These are phyloP conservation scores for Nigrospora sphaerica DNA, from an alignment of 2,329 filamentous ascomycete genomes.

Conservation along the genomic window DNA sequence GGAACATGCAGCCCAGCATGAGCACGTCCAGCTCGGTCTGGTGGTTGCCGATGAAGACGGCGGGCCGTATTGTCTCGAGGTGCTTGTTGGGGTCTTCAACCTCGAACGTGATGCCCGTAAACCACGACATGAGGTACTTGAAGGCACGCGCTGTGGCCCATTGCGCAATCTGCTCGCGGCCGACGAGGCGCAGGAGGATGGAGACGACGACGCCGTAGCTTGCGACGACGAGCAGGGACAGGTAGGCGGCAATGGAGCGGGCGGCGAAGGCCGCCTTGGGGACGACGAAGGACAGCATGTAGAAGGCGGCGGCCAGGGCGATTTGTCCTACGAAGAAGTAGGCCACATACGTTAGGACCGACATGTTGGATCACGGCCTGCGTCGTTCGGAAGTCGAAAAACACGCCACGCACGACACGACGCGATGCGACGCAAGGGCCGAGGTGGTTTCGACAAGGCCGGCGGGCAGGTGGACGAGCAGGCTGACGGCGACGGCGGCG, in stretches of 20 bases:
- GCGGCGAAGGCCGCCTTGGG: conserved; percentile 61
- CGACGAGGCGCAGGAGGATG: conserved; percentile 61
- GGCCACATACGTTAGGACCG: conserved; percentile 15
- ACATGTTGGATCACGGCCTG: conserved; percentile 11
- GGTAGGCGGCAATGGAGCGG: conserved; percentile 59
- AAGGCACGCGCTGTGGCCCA: conserved; percentile 78
- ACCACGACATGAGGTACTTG: conserved; percentile 67
- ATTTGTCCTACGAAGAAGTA: conserved; percentile 46
- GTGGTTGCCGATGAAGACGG: conserved; percentile 90
- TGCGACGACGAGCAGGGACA: conserved; percentile 53
- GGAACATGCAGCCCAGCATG: conserved; percentile 84
- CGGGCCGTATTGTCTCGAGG: conserved; percentile 63
- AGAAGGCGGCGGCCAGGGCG: conserved; percentile 48
- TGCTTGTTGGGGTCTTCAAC: conserved; percentile 61
- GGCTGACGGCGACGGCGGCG: no score
- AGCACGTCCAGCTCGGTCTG: conserved; percentile 94
- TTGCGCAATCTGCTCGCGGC: conserved; percentile 71
- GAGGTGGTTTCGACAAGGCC: no score
- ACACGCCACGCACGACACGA: no score
- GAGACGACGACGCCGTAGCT: conserved; percentile 71
- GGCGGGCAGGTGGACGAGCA: no score
- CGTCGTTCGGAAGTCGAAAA: no score
- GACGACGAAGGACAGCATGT: conserved; percentile 51
- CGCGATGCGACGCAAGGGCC: no score
- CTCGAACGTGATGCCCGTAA: conserved; percentile 72